A percentile compares a stretch with the other conserved stretches of the same genome.
These are phyloP conservation scores for Citrus sinensis DNA, from an alignment of 345 rosid genomes.

Conservation along the genomic window DNA sequence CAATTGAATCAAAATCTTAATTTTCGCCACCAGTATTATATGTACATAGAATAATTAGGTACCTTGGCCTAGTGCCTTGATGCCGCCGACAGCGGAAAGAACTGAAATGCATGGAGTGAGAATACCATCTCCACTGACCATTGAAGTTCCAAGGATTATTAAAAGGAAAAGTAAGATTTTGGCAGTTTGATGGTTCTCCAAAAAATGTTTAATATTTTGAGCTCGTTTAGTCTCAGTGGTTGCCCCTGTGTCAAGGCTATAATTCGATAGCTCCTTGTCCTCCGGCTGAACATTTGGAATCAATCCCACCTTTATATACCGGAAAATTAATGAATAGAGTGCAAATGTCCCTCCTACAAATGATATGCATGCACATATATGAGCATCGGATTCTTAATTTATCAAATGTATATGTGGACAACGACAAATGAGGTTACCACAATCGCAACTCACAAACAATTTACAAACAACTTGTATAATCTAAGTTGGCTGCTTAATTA, in stretches of 20 bases:
- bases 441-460: too few relatives aligned
- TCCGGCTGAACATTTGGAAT: conserved; percentile 72
- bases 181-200: conserved; percentile 36
- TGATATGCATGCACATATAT: too few relatives aligned
- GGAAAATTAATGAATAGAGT: conserved; percentile 57
- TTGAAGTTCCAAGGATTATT: conserved; percentile 72
- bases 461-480: too few relatives aligned
- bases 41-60: neutral
- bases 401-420: too few relatives aligned
- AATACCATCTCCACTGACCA: conserved; percentile 84
- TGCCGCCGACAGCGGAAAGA: too few relatives aligned
- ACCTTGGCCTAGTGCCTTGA: too few relatives aligned
- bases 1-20: too few relatives aligned
- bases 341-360: conserved; percentile 76
- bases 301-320: conserved; percentile 47
- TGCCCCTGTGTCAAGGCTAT: conserved; percentile 36
- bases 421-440: too few relatives aligned
- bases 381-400: too few relatives aligned
- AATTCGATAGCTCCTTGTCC: conserved; percentile 62
- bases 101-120: conserved; percentile 77
- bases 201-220: conserved; percentile 40
- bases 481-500: too few relatives aligned
- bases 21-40: neutral
- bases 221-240: conserved; percentile 20
- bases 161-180: conserved; percentile 51